These are phyloP conservation scores for Colletotrichum viniferum DNA, from an alignment of 2,329 filamentous ascomycete genomes.

Conservation along the genomic window DNA sequence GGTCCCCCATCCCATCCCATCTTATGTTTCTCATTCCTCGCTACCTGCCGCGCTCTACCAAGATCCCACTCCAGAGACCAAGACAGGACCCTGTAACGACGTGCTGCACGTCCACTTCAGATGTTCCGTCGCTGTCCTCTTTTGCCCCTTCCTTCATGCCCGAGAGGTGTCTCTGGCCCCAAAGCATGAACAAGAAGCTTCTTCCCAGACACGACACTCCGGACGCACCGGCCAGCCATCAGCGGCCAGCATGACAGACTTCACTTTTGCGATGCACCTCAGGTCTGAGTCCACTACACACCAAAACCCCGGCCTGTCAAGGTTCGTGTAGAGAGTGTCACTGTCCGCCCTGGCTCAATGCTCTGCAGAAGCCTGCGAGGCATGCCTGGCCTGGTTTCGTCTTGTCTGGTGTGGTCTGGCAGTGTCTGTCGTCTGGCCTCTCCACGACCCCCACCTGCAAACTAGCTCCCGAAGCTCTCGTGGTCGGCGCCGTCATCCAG, in stretches of 20 bases:
- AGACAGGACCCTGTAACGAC: not conserved
- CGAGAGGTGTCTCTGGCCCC: constrained; percentile 8
- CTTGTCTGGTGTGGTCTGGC: not conserved
- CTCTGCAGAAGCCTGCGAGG: not conserved
- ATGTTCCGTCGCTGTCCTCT: constrained; percentile 2
- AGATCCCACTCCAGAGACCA: not conserved
- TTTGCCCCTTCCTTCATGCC: not conserved
- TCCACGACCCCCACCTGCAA: not conserved
- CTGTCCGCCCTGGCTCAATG: not conserved
- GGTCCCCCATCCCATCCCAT: constrained; percentile 6
- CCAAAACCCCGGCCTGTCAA: not conserved
- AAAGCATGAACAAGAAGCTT: constrained; percentile 15
- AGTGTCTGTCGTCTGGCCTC: not conserved
- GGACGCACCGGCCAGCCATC: constrained; percentile 6
- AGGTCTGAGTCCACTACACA: not conserved
- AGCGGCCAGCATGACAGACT: constrained; percentile 9
- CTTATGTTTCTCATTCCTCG: not conserved
- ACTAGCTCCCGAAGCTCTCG: not conserved
- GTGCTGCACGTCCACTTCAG: not conserved
- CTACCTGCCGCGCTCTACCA: not conserved
- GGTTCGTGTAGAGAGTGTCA: not conserved
- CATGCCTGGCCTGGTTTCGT: not conserved
- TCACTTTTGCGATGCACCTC: constrained; percentile 10
- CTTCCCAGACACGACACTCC: constrained; percentile 13
- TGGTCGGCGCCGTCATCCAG: constrained; percentile 2